Percentiles rank a stretch among this genome's conserved stretches.
phyloP scores from a whole-genome alignment of 176 grass and related monocot species.

The Alopecurus myosuroides region DNA sequence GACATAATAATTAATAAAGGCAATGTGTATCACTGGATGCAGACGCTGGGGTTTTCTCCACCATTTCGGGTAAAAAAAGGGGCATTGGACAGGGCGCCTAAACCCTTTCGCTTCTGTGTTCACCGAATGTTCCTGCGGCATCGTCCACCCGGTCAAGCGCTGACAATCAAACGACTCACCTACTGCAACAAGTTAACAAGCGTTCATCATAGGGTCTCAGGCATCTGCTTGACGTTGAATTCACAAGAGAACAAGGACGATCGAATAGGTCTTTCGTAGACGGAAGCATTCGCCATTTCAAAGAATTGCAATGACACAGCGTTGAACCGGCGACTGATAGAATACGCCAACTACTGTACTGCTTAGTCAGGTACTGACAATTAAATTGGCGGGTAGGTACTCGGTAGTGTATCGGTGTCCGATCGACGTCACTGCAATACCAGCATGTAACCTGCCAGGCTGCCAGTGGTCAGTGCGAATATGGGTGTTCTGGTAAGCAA shows the following conservation, averaged over 20 bases:
- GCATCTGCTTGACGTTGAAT: neutral
- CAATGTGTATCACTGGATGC: too few species aligned
- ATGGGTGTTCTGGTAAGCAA: too few species aligned
- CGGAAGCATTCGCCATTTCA: neutral
- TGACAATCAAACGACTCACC: too few species aligned
- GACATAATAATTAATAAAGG: too few species aligned
- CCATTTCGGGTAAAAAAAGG: too few species aligned
- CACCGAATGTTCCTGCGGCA: too few species aligned
- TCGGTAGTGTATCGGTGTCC: slow-evolving; percentile 1
- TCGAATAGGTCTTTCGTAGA: neutral
- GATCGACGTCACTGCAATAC: neutral
- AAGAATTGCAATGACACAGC: neutral
- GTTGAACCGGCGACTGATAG: neutral
- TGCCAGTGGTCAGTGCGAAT: too few species aligned
- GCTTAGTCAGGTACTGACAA: neutral
- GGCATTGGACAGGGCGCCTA: too few species aligned
- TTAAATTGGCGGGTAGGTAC: neutral
- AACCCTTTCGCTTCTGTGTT: too few species aligned
- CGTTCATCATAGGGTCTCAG: neutral
- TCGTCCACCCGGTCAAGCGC: too few species aligned
- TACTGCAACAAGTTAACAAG: too few species aligned
- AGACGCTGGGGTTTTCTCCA: too few species aligned
- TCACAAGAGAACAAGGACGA: neutral
- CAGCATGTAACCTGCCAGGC: neutral
- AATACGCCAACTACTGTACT: neutral